Base-by-base conservation (phyloP, 2,329 filamentous ascomycete genomes). In the Teratosphaeria pseudoeucalypti region DNA sequence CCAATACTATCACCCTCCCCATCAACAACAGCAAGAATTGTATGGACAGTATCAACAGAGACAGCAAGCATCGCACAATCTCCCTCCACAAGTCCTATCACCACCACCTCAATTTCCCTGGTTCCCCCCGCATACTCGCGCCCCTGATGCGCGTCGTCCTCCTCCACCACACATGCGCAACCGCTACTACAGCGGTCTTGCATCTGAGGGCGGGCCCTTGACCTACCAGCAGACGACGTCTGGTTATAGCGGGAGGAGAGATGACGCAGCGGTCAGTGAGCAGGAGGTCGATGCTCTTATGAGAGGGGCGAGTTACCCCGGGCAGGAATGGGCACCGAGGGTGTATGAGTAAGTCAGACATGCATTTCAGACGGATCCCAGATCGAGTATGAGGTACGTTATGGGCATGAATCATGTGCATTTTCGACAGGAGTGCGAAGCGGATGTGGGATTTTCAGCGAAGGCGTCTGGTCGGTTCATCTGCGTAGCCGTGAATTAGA, bases 301-400 rank as follows among this genome's bases (percentile, higher is more conserved):
- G 86, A 81, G 77, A 55, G 85, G 85, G 6, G 85, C 84, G 12
- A 85, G 81, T 68, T 89, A 88, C 71, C 86, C 86, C 0, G 86
- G 86, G 0, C 84, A 87, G 73, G 85, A 88, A 70, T 89, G 86
- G 85, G 16, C 54, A 39, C 56, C 59, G 32, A 12, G 47, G 47
- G 52, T 55, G 39, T 58, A 32, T 34, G 53, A 54, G 27, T 54
- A 54, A 23, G 23, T 23, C 23, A 23, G 27, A 5, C 16, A 16
- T 34, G 53, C n/a, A 32, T 32, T 54, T 32, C 29, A 32, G 29
- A 32, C 29, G 7, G 29, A 32, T 7, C 7, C 7, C 29, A 32
- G 29, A 32, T 32, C 7, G 29, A 32, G 29, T 32, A 7, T 32
- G 29, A 32, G 29, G 29, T 32, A 32, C 7, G 29, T 32, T 32